phyloP scores from a whole-genome alignment of 306 rosid genomes.

The Notholithocarpus densiflorus region DNA sequence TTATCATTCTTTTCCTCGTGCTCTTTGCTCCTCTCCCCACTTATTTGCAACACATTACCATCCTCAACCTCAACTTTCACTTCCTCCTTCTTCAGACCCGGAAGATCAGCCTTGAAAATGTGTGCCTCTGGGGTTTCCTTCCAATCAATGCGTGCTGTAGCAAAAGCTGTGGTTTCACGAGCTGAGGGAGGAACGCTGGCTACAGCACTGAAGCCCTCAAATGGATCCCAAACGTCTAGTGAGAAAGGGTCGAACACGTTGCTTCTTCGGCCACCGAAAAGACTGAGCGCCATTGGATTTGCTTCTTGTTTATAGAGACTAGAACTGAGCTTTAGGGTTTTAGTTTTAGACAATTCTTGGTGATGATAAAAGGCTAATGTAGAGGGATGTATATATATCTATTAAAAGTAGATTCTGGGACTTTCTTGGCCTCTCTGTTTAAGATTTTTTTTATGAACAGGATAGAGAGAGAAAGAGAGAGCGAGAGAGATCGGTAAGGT shows the following conservation, averaged over 20 bases:
- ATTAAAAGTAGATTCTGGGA: neutral
- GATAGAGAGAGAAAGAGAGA: neutral
- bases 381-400: neutral
- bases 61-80: constrained; percentile 40
- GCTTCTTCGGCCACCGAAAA: constrained; percentile 22
- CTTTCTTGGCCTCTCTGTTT: neutral
- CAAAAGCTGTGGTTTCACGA: constrained; percentile 29
- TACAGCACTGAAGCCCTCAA: constrained; percentile 13
- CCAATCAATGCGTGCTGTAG: constrained; percentile 36
- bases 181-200: constrained; percentile 14
- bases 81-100: constrained; percentile 33
- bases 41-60: constrained; percentile 25
- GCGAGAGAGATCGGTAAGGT: neutral
- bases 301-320: neutral
- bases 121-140: constrained; percentile 39
- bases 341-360: no score
- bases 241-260: constrained; percentile 33
- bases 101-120: constrained; percentile 37
- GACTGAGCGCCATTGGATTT: constrained; percentile 12
- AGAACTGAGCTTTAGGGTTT: no score
- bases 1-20: constrained; percentile 31
- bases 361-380: no score
- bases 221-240: constrained; percentile 28
- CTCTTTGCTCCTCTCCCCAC: constrained; percentile 30
- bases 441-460: neutral